Evolutionary conservation across 345 rosid genomes (phyloP), one percentile per base, ranked within the genome.

Genomic region (Citrus australasica): DNA sequence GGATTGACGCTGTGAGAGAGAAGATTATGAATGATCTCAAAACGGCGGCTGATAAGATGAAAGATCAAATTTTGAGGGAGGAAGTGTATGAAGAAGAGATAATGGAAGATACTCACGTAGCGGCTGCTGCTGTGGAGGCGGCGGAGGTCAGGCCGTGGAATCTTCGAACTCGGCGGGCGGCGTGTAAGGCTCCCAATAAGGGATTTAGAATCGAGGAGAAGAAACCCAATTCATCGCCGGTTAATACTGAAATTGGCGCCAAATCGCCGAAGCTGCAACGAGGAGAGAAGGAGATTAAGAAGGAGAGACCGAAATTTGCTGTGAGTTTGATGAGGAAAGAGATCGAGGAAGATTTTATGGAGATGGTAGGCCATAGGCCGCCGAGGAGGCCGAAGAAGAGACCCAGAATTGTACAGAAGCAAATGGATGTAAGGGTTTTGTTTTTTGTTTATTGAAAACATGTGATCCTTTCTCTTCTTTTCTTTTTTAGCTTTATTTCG

Each of bases 301-400:
- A 81, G 87, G 79, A 65, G 76, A 85, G 88, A 67, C 51, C 62
- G 11, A 86, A 85, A 76, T 84, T 95, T 61, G 51, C 83, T 4
- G 80, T 85, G 81, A 69, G 25, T 69, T 69, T 42, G 33, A 24
- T 32, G 58, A 69, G 73, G 59, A 69, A 69, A 48, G 73, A 69
- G 73, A 69, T 69, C 11, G 73, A 69, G 56, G 73, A 69, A n/a
- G 73, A 69, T 46, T 69, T 69, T 16, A 69, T 69, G 58, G 37
- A 69, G 35, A 24, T 42, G 58, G 28, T 69, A 8, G 73, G 73
- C 33, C 73, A 42, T 25, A 24, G 73, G 22, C 97, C 97, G 16
- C 78, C 86, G 7, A 85, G 96, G 65, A 79, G 94, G 58, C 96
- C 93, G n/a, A 92, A 90, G 91, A 95, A 90, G 85, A 87, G 94